Percentiles rank a stretch among this genome's conserved stretches.
These are phyloP conservation scores for Canavalia ensiformis DNA, from an alignment of 306 rosid genomes.

Conservation along the genomic window DNA sequence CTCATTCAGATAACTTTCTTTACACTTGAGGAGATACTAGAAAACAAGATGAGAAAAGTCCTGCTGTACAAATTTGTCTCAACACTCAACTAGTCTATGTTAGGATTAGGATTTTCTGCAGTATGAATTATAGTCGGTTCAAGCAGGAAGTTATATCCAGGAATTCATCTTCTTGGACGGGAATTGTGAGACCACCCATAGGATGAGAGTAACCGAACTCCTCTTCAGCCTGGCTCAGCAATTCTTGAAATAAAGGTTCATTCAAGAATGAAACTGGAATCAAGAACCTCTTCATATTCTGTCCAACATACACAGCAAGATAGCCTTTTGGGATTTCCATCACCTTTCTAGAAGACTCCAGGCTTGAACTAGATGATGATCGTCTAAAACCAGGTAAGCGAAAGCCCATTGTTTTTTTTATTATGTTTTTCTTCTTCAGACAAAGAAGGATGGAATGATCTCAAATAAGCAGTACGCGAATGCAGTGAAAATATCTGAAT, in stretches of 20 bases:
- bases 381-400: constrained; percentile 43
- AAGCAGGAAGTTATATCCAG: not conserved
- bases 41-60: not conserved
- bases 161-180: not conserved
- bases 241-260: not conserved
- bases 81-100: constrained; percentile 22
- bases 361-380: constrained; percentile 26
- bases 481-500: not conserved
- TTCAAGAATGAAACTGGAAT: constrained; percentile 41
- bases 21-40: not conserved
- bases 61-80: not conserved
- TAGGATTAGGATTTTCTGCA: not conserved
- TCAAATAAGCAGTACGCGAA: no score
- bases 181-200: constrained; percentile 3
- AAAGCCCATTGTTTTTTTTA: constrained; percentile 38
- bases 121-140: not conserved
- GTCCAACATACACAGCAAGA: constrained; percentile 64
- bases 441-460: not conserved
- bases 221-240: not conserved
- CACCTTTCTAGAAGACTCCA: not conserved
- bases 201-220: not conserved
- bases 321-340: constrained; percentile 56
- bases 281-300: constrained; percentile 52
- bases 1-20: constrained; percentile 1
- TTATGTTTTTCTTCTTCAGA: not conserved